Evolutionary conservation across 352 stramenopile species (phyloP), one percentile per base, ranked within the genome.

Genomic region (Peronospora farinosa): DNA sequence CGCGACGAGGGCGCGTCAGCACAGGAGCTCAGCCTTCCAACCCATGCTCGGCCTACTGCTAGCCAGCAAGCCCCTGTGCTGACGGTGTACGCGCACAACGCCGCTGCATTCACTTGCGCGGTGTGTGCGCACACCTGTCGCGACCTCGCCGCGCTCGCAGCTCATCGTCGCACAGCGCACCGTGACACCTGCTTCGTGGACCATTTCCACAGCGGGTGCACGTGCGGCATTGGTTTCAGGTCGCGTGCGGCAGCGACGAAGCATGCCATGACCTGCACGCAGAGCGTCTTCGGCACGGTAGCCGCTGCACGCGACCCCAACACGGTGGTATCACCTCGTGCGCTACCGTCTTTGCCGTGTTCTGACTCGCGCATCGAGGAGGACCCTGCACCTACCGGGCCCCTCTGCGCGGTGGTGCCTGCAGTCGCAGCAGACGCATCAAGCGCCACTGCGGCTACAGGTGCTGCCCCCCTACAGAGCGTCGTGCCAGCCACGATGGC

Each of bases 31-130:
- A 23, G 21, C 21, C 21, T 23, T 4, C 4, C 21, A 4, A 23
- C 21, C 21, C 21, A 23, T 23, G 21, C 21, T 23, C 4, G 21
- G 21, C 21, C 21, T 4, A 4, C 21, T 4, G 4, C 21, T 23
- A 4, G 21, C 21, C 35, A 19, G 9, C 27, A 16, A 16, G 38
- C 37, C 10, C 30, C 47, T 7, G 38, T 47, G 38, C 30, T 42
- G 2, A 27, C 47, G 21, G 47, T 55, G 47, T 55, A 48, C 47
- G 47, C 47, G 5, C 47, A 55, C 39, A 47, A 55, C 47, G 47
- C 38, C 17, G 5, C 47, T 5, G 27, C 39, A 32, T 55, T 55
- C 19, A 7, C 1, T 9, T 55, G 39, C 47, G 39, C 37, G 39
- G 32, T 47, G 47, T 55, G 47, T 15, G 9, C n/a, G n/a, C n/a